A percentile compares a stretch with the other conserved stretches of the same genome.
Evolutionary conservation across 108 stramenopile species (phyloP).

Genomic region (Conticribra weissflogii): DNA sequence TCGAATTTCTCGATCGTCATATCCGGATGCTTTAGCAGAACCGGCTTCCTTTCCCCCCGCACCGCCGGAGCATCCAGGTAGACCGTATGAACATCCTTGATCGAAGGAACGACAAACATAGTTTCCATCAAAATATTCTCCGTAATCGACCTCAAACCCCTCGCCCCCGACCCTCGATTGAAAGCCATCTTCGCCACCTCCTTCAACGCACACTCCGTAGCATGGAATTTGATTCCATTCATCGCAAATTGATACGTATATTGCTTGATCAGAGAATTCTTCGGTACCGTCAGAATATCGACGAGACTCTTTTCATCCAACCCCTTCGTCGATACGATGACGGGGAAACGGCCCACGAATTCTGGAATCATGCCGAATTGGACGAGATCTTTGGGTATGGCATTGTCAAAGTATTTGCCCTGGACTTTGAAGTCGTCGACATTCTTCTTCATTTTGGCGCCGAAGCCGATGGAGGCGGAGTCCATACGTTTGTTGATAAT

Average conservation of each 20-base stretch:
- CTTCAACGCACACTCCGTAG: constrained; percentile 89
- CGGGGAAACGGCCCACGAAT: constrained; percentile 96
- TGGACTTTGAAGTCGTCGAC: constrained; percentile 87
- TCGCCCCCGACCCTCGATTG: constrained; percentile 91
- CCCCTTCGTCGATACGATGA: constrained; percentile 94
- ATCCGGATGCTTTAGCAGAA: constrained; percentile 75
- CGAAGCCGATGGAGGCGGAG: constrained; percentile 95
- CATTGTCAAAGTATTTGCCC: constrained; percentile 88
- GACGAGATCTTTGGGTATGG: constrained; percentile 94
- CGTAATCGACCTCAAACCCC: constrained; percentile 94
- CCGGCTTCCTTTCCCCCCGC: constrained; percentile 81
- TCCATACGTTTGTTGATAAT: constrained; percentile 93
- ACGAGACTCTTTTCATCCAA: constrained; percentile 88
- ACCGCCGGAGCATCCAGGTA: constrained; percentile 93
- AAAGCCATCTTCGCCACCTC: constrained; percentile 93
- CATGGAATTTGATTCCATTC: constrained; percentile 94
- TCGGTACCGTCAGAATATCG: constrained; percentile 95
- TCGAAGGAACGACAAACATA: constrained; percentile 92
- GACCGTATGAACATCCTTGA: constrained; percentile 89
- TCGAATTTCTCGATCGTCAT: constrained; percentile 84
- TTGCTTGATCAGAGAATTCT: constrained; percentile 96
- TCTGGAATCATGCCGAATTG: constrained; percentile 97
- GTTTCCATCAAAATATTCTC: constrained; percentile 94
- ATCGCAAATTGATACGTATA: constrained; percentile 94
- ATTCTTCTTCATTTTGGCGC: constrained; percentile 93